phyloP scores from a whole-genome alignment of 305 asterid genomes.

The Plantago lanceolata region DNA sequence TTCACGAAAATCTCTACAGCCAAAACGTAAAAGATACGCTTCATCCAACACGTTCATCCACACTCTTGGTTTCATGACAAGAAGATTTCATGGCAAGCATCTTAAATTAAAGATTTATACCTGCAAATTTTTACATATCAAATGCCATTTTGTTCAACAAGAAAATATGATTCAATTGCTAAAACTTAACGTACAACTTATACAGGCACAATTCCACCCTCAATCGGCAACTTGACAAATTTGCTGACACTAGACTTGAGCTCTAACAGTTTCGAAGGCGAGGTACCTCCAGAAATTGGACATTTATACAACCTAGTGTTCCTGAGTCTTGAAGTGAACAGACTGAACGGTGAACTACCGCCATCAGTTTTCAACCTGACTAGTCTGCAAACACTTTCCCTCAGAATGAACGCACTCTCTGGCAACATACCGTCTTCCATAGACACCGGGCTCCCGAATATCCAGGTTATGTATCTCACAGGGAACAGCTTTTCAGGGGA shows the following conservation, averaged over 20 bases:
- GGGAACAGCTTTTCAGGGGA: slow-evolving; percentile 18
- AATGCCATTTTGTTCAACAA: too few species aligned
- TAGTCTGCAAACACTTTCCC: slow-evolving; percentile 2
- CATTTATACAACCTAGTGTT: slow-evolving; percentile 1
- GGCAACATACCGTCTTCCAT: slow-evolving; percentile 17
- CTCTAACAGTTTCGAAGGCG: neutral
- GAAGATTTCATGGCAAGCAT: too few species aligned
- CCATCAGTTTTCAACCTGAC: slow-evolving; percentile 17
- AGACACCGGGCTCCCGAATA: slow-evolving; percentile 16
- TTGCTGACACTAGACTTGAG: neutral
- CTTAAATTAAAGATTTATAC: too few species aligned
- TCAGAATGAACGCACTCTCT: slow-evolving; percentile 1
- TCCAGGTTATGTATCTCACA: neutral
- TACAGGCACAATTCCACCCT: slow-evolving; percentile 21
- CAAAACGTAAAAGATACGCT: too few species aligned
- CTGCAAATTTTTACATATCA: too few species aligned
- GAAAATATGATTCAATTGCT: neutral
- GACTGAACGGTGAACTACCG: slow-evolving; percentile 3
- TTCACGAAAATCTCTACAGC: too few species aligned
- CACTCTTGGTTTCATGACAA: too few species aligned
- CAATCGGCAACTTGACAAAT: slow-evolving; percentile 18
- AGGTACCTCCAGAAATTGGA: slow-evolving; percentile 6
- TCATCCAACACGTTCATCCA: too few species aligned
- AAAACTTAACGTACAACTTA: neutral
- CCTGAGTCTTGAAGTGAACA: slow-evolving; percentile 6